Evolutionary conservation across 192 early-diverging fungal genomes (phyloP).

Genomic region (Gryganskiella cystojenkinii): DNA sequence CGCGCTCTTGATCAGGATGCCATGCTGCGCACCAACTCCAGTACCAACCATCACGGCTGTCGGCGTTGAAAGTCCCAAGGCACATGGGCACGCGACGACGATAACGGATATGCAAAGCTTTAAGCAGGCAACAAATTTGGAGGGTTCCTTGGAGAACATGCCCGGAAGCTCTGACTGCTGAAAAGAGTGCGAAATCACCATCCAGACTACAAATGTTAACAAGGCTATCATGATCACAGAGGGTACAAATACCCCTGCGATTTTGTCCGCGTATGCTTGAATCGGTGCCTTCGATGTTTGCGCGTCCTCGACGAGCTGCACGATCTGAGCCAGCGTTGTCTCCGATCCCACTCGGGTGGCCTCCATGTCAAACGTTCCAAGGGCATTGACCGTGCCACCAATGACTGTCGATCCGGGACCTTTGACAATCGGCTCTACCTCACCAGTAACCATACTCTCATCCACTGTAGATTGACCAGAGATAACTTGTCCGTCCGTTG

Average conservation of each 20-base stretch:
- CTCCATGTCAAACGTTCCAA: constrained; percentile 86
- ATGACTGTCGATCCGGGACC: constrained; percentile 72
- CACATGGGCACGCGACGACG: constrained; percentile 98
- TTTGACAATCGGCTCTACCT: constrained; percentile 85
- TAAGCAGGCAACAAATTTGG: constrained; percentile 83
- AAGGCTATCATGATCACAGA: constrained; percentile 78
- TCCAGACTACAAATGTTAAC: constrained; percentile 84
- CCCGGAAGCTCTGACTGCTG: constrained; percentile 48
- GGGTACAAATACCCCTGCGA: constrained; percentile 95
- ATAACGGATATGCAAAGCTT: constrained; percentile 94
- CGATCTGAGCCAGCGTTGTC: constrained; percentile 92
- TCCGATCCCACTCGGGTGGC: constrained; percentile 91
- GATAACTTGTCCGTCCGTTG: constrained; percentile 87
- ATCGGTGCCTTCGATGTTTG: constrained; percentile 97
- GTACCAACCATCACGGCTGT: constrained; percentile 99
- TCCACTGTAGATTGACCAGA: constrained; percentile 84
- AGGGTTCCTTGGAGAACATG: constrained; percentile 58
- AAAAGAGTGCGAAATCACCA: constrained; percentile 62
- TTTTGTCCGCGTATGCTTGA: constrained; percentile 89
- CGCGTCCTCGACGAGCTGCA: constrained; percentile 91
- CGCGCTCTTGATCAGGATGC: constrained; percentile 97
- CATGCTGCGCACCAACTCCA: constrained; percentile 93
- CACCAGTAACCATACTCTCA: constrained; percentile 97
- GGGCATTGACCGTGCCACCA: constrained; percentile 95
- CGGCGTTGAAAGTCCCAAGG: constrained; percentile 94